phyloP scores from a whole-genome alignment of 73 alveolate species.

The Paramecium caudatum region DNA sequence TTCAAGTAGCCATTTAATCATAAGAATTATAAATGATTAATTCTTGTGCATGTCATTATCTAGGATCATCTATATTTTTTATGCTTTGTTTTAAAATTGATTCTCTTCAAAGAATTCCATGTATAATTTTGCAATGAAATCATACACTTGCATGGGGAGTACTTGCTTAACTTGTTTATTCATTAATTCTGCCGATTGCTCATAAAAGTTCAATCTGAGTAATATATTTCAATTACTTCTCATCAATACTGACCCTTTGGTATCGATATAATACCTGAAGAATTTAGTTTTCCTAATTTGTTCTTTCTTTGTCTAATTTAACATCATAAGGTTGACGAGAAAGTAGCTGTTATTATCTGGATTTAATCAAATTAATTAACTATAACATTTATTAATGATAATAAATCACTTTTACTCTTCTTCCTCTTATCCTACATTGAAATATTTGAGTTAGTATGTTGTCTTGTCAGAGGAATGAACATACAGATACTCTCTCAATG shows the following conservation, averaged over 20 bases:
- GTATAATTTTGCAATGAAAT: not conserved
- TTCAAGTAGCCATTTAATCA: slow-evolving; percentile 23
- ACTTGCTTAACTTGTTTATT: slow-evolving; percentile 13
- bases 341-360: no score
- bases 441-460: slow-evolving; percentile 89
- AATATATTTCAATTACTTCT: slow-evolving; percentile 31
- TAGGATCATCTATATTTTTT: not conserved
- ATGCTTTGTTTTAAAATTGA: slow-evolving; percentile 22
- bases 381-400: not conserved
- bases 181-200: slow-evolving; percentile 34
- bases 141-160: slow-evolving; percentile 40
- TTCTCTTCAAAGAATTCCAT: slow-evolving; percentile 40
- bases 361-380: no score
- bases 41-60: slow-evolving; percentile 39
- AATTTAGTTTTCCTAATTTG: no score
- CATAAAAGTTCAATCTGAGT: slow-evolving; percentile 46
- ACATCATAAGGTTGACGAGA: no score
- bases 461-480: slow-evolving; percentile 88
- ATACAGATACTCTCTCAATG: slow-evolving; percentile 88
- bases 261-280: not conserved
- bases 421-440: slow-evolving; percentile 89
- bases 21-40: not conserved
- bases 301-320: no score
- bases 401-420: slow-evolving; percentile 82
- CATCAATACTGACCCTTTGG: slow-evolving; percentile 28